Evolutionary conservation across 1,139 yeast genomes (phyloP).

Genomic region (Insectozyma bohioensis): DNA sequence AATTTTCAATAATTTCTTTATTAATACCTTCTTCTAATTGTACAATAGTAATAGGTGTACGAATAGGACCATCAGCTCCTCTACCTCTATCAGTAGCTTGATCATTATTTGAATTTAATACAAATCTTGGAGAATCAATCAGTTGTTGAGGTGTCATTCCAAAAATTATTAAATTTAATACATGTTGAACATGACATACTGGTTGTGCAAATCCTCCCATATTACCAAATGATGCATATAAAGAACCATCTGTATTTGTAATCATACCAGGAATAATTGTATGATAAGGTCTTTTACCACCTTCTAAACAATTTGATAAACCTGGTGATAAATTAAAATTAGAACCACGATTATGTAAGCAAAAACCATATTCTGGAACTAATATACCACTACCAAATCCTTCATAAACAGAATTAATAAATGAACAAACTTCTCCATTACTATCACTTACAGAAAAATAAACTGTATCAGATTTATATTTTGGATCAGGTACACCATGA

Average conservation of each 20-base stretch:
- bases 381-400: slow-evolving; percentile 74
- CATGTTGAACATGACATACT: slow-evolving; percentile 81
- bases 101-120: slow-evolving; percentile 53
- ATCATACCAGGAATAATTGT: slow-evolving; percentile 85
- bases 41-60: slow-evolving; percentile 58
- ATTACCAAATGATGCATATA: slow-evolving; percentile 75
- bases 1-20: slow-evolving; percentile 38
- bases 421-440: slow-evolving; percentile 80
- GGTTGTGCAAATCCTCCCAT: slow-evolving; percentile 93
- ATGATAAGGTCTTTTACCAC: slow-evolving; percentile 77
- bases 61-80: slow-evolving; percentile 69
- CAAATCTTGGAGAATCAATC: slow-evolving; percentile 73
- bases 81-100: slow-evolving; percentile 50
- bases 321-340: slow-evolving; percentile 66
- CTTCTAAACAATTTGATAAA: slow-evolving; percentile 60
- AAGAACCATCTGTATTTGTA: slow-evolving; percentile 32
- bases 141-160: slow-evolving; percentile 73
- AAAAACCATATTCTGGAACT: slow-evolving; percentile 67
- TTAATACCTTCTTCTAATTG: slow-evolving; percentile 66
- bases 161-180: slow-evolving; percentile 61
- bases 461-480: slow-evolving; percentile 72
- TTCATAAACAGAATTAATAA: slow-evolving; percentile 72
- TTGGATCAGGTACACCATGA: slow-evolving; percentile 62
- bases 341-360: slow-evolving; percentile 74
- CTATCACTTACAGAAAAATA: slow-evolving; percentile 69